These are phyloP conservation scores for Rubia balearica DNA, from an alignment of 305 asterid species.

Conservation along the genomic window DNA sequence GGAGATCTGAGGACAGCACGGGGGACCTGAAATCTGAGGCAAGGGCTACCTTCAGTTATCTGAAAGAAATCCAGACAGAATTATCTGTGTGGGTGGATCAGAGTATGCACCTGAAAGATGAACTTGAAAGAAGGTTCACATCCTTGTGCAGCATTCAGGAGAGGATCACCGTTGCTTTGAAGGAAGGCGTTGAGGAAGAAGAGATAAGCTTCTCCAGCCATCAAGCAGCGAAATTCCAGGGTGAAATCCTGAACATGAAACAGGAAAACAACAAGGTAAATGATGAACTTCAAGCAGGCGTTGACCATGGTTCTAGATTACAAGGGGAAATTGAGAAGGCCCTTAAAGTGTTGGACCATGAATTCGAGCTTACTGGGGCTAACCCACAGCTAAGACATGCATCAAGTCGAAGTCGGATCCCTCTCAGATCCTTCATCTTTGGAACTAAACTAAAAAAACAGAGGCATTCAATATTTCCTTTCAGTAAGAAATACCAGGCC, in stretches of 20 bases:
- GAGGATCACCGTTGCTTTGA: conserved; percentile 57
- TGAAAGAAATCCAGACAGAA: conserved; percentile 73
- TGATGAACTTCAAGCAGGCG: conserved; percentile 60
- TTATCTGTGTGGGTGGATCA: conserved; percentile 76
- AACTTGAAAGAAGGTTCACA: conserved; percentile 50
- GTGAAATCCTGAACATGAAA: conserved; percentile 86
- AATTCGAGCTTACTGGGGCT: conserved; percentile 47
- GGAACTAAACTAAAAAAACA: conserved; percentile 67
- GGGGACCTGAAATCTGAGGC: conserved; percentile 57
- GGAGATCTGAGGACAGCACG: conserved; percentile 36
- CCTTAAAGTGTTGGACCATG: conserved; percentile 42
- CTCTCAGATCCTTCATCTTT: conserved; percentile 63
- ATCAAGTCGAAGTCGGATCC: conserved; percentile 43
- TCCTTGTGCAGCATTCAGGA: conserved; percentile 78
- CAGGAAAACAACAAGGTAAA: conserved; percentile 78
- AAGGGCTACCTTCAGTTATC: conserved; percentile 74
- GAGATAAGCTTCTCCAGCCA: conserved; percentile 70
- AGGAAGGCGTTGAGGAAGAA: conserved; percentile 70
- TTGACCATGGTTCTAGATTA: conserved; percentile 53
- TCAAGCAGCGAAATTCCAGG: conserved; percentile 93
- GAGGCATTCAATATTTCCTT: conserved; percentile 65
- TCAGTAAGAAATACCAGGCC: conserved; percentile 47
- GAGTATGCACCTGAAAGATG: conserved; percentile 55
- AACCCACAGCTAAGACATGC: conserved; percentile 48
- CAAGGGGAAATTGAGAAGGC: conserved; percentile 60